Evolutionary conservation across 306 rosid genomes (phyloP).

Genomic region (Trifolium repens): DNA sequence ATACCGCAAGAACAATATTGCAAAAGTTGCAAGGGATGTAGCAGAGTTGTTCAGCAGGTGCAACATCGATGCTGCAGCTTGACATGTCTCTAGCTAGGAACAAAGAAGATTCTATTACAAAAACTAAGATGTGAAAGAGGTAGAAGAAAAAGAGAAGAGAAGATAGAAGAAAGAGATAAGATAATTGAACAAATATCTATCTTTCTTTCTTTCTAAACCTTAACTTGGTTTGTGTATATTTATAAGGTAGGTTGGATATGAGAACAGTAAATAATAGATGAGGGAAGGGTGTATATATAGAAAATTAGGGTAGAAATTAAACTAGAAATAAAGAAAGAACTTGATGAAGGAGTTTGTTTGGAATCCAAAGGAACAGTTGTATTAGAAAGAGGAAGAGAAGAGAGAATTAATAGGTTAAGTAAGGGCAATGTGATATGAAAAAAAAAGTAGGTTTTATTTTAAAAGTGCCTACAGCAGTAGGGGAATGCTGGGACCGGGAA

Average conservation of each 20-base stretch:
- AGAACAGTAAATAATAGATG: constrained; percentile 60
- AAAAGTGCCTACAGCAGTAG: constrained; percentile 63
- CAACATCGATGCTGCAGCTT: constrained; percentile 74
- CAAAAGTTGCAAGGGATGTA: constrained; percentile 99
- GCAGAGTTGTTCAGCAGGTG: constrained; percentile 84
- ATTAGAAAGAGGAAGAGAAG: constrained; percentile 25
- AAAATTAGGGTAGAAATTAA: constrained; percentile 31
- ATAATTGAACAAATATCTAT: constrained; percentile 36
- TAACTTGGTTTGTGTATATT: constrained; percentile 38
- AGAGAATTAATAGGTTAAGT: constrained; percentile 34
- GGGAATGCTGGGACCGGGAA: constrained; percentile 71
- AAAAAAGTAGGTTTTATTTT: constrained; percentile 19
- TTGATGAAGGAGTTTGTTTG: constrained; percentile 43
- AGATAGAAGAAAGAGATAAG: constrained; percentile 4
- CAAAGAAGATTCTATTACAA: neutral
- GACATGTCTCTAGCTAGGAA: constrained; percentile 58
- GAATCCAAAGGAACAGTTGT: constrained; percentile 49
- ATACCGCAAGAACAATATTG: constrained; percentile 98
- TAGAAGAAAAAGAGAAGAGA: neutral
- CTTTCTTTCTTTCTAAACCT: constrained; percentile 39
- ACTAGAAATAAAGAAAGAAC: neutral
- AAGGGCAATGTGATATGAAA: constrained; percentile 36
- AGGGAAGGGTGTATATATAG: constrained; percentile 56
- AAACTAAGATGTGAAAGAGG: neutral
- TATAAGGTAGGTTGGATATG: constrained; percentile 35